phyloP scores from a whole-genome alignment of 441 rosid species.

The Brassica balearica region DNA sequence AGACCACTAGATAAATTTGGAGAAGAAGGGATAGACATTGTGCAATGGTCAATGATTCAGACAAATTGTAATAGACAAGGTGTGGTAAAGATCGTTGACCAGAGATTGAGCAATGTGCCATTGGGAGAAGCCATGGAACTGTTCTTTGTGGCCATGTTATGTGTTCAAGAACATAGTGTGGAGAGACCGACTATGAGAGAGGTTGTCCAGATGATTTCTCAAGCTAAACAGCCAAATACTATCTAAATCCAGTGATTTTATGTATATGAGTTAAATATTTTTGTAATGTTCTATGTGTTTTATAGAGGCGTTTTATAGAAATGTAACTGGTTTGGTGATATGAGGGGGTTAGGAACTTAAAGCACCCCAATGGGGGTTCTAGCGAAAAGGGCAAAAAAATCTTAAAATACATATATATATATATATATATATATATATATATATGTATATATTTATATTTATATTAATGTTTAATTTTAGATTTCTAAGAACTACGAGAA shows the following conservation, averaged over 20 bases:
- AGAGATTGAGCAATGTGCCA: slow-evolving; percentile 55
- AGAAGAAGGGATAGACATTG: slow-evolving; percentile 88
- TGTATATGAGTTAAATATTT: background rate
- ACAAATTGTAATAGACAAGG: slow-evolving; percentile 66
- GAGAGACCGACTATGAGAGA: slow-evolving; percentile 95
- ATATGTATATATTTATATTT: too few relatives aligned
- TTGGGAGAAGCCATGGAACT: slow-evolving; percentile 72
- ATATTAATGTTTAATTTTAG: too few relatives aligned
- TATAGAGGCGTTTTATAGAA: too few relatives aligned
- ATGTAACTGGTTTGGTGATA: too few relatives aligned
- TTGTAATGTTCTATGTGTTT: too few relatives aligned
- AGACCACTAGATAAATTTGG: slow-evolving; percentile 85
- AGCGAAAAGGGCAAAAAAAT: too few relatives aligned
- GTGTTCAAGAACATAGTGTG: slow-evolving; percentile 85
- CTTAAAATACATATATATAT: too few relatives aligned
- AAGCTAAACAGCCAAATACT: slow-evolving; percentile 45
- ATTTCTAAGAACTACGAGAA: too few relatives aligned
- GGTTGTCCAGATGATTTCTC: slow-evolving; percentile 77
- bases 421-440: too few relatives aligned
- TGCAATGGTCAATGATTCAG: slow-evolving; percentile 75
- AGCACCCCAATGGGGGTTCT: too few relatives aligned
- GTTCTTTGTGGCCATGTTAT: slow-evolving; percentile 83
- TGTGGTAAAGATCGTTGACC: slow-evolving; percentile 68
- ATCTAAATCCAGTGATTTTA: slow-evolving; percentile 29
- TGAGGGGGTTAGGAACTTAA: too few relatives aligned